phyloP scores from a whole-genome alignment of 129 eudicot species.

The Chrysanthemum makinoi region DNA sequence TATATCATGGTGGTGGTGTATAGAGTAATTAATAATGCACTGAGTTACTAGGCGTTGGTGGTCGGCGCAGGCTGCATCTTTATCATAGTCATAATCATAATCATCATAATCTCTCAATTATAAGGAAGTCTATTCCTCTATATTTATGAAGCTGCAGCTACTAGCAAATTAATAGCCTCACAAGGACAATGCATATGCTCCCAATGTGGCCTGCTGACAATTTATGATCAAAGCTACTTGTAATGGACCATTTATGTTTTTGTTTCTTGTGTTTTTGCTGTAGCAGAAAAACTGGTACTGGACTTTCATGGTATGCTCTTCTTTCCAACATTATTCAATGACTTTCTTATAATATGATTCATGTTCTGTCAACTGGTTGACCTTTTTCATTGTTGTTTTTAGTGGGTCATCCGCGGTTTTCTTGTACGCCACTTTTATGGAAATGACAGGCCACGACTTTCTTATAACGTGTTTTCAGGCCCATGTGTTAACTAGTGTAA shows the following conservation, averaged over 20 bases:
- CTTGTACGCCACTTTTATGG: too few relatives aligned
- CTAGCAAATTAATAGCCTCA: conserved; percentile 25
- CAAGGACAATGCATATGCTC: conserved; percentile 37
- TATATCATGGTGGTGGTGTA: conserved; percentile 10
- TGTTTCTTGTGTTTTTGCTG: neutral
- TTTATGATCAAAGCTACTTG: conserved; percentile 42
- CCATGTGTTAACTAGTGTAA: neutral
- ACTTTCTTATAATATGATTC: neutral
- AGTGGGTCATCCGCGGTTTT: neutral
- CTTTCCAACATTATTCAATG: neutral
- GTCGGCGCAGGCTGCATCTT: conserved; percentile 5
- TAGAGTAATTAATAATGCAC: neutral
- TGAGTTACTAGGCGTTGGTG: neutral
- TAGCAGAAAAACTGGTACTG: neutral
- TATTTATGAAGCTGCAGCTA: conserved; percentile 17
- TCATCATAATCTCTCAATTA: conserved; percentile 15
- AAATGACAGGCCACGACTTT: neutral
- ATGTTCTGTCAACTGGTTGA: neutral
- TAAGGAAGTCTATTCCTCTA: neutral
- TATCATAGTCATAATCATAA: neutral
- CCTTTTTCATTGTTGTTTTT: neutral
- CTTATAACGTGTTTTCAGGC: neutral
- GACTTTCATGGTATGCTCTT: neutral
- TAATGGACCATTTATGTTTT: conserved; percentile 32
- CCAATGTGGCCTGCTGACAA: conserved; percentile 19